Evolutionary conservation across 495 filamentous ascomycete species (phyloP), one percentile per base, ranked within the genome.

Genomic region (Penicillium flavigenum): DNA sequence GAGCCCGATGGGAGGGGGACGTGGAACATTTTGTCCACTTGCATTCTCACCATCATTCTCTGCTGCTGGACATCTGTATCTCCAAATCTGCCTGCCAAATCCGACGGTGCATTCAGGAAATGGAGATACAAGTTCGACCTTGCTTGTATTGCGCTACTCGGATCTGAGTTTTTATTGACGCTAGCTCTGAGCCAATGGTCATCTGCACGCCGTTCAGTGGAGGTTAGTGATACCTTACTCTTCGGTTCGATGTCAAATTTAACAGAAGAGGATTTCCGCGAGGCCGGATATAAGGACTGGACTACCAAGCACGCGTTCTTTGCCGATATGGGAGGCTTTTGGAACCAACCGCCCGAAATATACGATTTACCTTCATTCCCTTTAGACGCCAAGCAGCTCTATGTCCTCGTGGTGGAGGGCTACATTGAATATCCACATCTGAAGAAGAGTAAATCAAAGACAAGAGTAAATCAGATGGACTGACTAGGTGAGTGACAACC

Each of bases 301-400:
- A 73, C 73, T 7, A 47, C 71, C 1, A 59, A 54, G 9, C 76
- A 78, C 62, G 66, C 65, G 20, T 73, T 69, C 51, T 79, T 70
- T 51, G 71, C 68, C 19, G 52, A 68, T 24, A 79, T 78, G 73
- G 76, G 75, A 9, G 73, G 74, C 5, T 70, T 78, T 56, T 54
- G 60, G 0, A 46, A 78, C 6, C 53, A 72, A 14, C 39, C 51
- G 2, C 56, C 46, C 14, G 55, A 50, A 63, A 43, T 14, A 62
- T 19, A 51, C 1, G 1, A 4, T 3, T 10, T 51, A n/a, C 14
- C 58, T 52, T n/a, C 55, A 38, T 48, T 60, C 52, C 57, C 54
- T 3, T 27, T 63, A 1, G 44, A 58, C 20, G 59, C 55, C 1
- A 34, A 62, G 20, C 59, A 62, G 45, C 55, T 62, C 1, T 43